Base-by-base conservation (phyloP, 257 asterid species). In the Rhazya stricta region DNA sequence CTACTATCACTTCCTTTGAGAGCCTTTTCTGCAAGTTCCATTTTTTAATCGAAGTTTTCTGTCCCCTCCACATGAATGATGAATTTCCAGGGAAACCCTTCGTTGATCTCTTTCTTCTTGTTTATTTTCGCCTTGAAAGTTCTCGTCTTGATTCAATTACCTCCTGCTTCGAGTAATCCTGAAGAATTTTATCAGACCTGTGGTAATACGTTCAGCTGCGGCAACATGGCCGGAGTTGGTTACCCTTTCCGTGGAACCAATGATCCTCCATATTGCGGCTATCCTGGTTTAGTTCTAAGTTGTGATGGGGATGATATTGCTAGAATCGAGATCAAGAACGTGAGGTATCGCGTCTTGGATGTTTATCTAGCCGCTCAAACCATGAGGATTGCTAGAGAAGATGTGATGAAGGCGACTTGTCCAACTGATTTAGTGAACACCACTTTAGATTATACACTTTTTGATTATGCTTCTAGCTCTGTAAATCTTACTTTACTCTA, bases 231-330 rank as follows among this genome's bases (percentile, higher is more conserved):
- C 8, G 69, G 63, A 39, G 63, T 91, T 42, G 79, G 82, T 46
- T 91, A 91, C 69, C 97, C 97, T 25, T 91, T 91, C 69, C 86
- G 92, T 16, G 84, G 80, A 62, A 0, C 9, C 18, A 2, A 27
- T 6, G 91, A 87, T 74, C 94, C 94, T 74, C 56, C n/a, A 32
- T 84, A 78, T 48, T 91, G 96, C 21, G 97, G 97, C 58, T 89
- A 88, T 70, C 97, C 96, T 3, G 84, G 87, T 48, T 74, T 89
- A 23, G 84, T 69, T 4, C 90, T 91, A 46, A 56, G 42, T 21
- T 91, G 97, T 19, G 74, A 62, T 39, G 73, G 18, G 23, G 39
- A 48, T n/a, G 8, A 12, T 29, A 79, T 76, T 9, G 87, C 96
- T n/a, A 87, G 84, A 54, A 85, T 89, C 7, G 75, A 77, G 6